phyloP scores from a whole-genome alignment of 2,329 filamentous ascomycete genomes.

The Cladobotryum mycophilum region DNA sequence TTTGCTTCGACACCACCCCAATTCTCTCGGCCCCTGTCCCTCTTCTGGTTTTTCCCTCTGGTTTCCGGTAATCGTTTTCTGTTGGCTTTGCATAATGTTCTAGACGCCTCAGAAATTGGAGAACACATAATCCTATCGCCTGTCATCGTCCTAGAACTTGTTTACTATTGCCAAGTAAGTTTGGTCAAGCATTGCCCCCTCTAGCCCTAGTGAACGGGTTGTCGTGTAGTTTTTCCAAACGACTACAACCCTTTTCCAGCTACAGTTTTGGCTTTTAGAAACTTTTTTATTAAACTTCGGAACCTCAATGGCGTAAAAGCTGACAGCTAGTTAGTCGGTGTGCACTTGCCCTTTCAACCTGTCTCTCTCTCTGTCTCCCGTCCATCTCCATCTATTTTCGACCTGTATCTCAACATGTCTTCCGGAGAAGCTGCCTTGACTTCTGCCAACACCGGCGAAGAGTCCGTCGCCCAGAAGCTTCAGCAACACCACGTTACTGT shows the following conservation, averaged over 20 bases:
- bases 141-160: constrained; percentile 6
- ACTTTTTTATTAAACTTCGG: background rate
- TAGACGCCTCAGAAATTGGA: constrained; percentile 27
- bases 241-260: too few relatives aligned
- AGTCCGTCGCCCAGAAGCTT: constrained; percentile 55
- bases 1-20: constrained; percentile 20
- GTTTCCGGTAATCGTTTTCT: constrained; percentile 33
- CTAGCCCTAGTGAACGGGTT: too few relatives aligned
- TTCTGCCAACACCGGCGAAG: constrained; percentile 32
- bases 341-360: background rate
- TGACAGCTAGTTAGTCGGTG: background rate
- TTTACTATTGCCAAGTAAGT: constrained; percentile 9
- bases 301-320: background rate
- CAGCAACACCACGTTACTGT: constrained; percentile 62
- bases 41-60: constrained; percentile 36
- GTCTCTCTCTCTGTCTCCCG: background rate
- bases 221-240: too few relatives aligned
- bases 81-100: constrained; percentile 32
- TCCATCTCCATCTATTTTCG: background rate
- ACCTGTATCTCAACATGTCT: constrained; percentile 33
- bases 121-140: constrained; percentile 7
- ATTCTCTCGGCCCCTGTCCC: constrained; percentile 25
- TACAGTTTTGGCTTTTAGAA: background rate
- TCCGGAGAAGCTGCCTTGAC: constrained; percentile 25
- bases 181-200: background rate